Conservation (phyloP, 1,139 yeast species). For the Yamadazyma mexicana region DNA sequence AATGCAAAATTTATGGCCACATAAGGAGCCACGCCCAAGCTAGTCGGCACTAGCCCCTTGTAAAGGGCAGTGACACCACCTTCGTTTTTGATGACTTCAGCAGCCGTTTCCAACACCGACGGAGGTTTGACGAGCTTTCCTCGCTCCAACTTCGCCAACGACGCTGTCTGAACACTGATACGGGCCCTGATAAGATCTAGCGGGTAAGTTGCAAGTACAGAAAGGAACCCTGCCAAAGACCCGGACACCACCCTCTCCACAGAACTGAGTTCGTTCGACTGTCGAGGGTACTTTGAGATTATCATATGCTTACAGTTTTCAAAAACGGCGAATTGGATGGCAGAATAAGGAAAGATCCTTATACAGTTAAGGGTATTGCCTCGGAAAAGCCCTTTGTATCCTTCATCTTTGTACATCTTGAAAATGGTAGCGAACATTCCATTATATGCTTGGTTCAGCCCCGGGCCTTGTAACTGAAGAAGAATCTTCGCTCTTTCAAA, state of each 20-base stretch:
- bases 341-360: conserved; percentile 89
- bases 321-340: conserved; percentile 89
- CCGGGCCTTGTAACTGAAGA: conserved; percentile 85
- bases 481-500: conserved; percentile 92
- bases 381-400: conserved; percentile 81
- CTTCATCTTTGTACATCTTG: conserved; percentile 87
- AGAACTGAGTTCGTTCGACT: conserved; percentile 38
- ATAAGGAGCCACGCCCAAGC: conserved; percentile 93
- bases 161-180: conserved; percentile 85
- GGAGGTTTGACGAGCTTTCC: conserved; percentile 58
- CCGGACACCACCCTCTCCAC: conserved; percentile 72
- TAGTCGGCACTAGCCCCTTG: conserved; percentile 85
- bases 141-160: conserved; percentile 51
- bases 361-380: conserved; percentile 91
- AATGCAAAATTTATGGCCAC: conserved; percentile 91
- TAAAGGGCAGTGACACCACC: conserved; percentile 82
- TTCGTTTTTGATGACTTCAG: conserved; percentile 64
- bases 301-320: conserved; percentile 62
- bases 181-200: conserved; percentile 89
- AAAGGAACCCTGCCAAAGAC: conserved; percentile 74
- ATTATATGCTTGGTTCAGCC: conserved; percentile 55
- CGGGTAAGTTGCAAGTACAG: conserved; percentile 88
- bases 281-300: conserved; percentile 26
- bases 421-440: conserved; percentile 77
- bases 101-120: conserved; percentile 61